These are phyloP conservation scores for Ilyonectria robusta DNA, from an alignment of 2,329 filamentous ascomycete species.

Conservation along the genomic window DNA sequence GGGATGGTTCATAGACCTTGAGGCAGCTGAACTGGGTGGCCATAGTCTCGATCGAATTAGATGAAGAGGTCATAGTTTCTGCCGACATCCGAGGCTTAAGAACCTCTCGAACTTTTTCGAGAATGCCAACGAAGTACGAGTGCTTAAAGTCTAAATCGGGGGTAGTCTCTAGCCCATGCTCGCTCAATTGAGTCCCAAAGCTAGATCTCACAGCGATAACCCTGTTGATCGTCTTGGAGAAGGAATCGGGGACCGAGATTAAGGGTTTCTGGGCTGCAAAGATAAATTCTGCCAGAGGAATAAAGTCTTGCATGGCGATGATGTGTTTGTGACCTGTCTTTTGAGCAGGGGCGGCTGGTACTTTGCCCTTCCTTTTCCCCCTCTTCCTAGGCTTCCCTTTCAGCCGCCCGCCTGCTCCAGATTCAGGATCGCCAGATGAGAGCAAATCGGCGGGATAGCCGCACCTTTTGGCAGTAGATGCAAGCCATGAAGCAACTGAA, in stretches of 20 bases:
- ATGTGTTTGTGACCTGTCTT: slow-evolving; percentile 46
- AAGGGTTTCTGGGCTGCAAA: slow-evolving; percentile 35
- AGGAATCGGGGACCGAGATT: slow-evolving; percentile 47
- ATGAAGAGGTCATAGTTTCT: background rate
- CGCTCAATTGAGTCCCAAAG: slow-evolving; percentile 44
- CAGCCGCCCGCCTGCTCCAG: no score
- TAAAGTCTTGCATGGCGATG: slow-evolving; percentile 56
- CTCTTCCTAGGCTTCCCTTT: no score
- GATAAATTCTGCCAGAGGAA: slow-evolving; percentile 56
- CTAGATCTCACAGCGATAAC: slow-evolving; percentile 52
- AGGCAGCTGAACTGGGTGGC: slow-evolving; percentile 2
- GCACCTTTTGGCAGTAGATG: slow-evolving; percentile 53
- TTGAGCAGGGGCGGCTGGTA: no score
- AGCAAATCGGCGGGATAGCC: slow-evolving; percentile 49
- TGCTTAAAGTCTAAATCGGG: slow-evolving; percentile 47
- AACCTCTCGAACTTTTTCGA: slow-evolving; percentile 52
- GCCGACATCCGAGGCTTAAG: slow-evolving; percentile 33
- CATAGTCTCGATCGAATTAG: background rate
- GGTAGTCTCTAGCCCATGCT: slow-evolving; percentile 34
- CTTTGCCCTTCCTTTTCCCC: no score
- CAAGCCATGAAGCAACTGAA: slow-evolving; percentile 59
- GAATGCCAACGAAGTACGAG: slow-evolving; percentile 51
- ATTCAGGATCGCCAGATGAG: slow-evolving; percentile 12
- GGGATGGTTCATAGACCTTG: background rate
- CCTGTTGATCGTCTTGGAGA: slow-evolving; percentile 51